Evolutionary conservation across 202 grass and related monocot species (phyloP).

Genomic region (Hordeum pubiflorum): DNA sequence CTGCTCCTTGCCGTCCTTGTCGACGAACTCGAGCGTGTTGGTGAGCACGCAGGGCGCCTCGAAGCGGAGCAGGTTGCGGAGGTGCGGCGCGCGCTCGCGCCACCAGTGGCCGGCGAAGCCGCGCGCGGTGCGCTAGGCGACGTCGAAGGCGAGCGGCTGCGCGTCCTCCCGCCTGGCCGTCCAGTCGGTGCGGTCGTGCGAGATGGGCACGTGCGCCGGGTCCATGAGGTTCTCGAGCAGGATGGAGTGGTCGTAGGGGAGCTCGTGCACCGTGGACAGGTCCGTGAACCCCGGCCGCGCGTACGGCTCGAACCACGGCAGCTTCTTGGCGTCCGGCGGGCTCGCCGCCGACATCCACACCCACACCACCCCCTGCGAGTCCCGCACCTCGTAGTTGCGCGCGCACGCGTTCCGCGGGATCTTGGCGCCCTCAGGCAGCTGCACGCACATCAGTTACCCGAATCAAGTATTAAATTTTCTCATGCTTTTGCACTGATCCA

Average conservation of each 20-base stretch:
- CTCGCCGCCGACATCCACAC: constrained; percentile 71
- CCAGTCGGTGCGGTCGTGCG: constrained; percentile 97
- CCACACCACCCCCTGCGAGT: constrained; percentile 88
- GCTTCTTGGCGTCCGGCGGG: constrained; percentile 42
- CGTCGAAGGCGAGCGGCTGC: constrained; percentile 67
- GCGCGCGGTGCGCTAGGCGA: constrained; percentile 47
- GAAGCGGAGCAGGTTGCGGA: constrained; percentile 62
- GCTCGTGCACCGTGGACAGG: constrained; percentile 72
- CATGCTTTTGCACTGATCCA: neutral
- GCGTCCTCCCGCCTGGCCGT: constrained; percentile 79
- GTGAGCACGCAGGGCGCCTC: constrained; percentile 71
- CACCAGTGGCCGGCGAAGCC: constrained; percentile 80
- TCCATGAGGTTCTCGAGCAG: constrained; percentile 98
- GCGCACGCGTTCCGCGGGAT: constrained; percentile 74
- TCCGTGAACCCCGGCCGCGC: constrained; percentile 61
- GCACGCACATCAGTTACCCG: neutral
- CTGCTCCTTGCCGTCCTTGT: constrained; percentile 51
- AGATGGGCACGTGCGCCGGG: constrained; percentile 91
- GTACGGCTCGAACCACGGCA: constrained; percentile 77
- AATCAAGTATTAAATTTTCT: neutral
- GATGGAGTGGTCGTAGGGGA: constrained; percentile 97
- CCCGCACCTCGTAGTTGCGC: constrained; percentile 67
- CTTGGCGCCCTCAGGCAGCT: constrained; percentile 72
- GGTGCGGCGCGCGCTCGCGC: constrained; percentile 18
- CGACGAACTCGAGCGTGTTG: constrained; percentile 55